Evolutionary conservation across 352 stramenopile genomes (phyloP), one percentile per base, ranked within the genome.

Genomic region (Phytophthora lateralis): DNA sequence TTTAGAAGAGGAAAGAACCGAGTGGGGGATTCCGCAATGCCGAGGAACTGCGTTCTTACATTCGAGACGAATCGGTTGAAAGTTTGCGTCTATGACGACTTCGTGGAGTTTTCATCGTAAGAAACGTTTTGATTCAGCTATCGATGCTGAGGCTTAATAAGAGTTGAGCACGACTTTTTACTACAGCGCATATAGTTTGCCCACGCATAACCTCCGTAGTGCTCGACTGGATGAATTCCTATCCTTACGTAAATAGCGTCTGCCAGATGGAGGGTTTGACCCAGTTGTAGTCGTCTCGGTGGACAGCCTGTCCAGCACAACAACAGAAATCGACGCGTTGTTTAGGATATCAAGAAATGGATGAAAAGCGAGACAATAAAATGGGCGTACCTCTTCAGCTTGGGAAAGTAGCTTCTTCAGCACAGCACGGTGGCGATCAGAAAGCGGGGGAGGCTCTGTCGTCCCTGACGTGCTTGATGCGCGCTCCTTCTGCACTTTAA

Each of bases 221-320:
- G 7, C 56, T 56, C 20, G 12, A 15, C 29, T 18, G 18, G 34
- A 59, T n/a, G 8, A 27, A 63, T 53, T 34, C 39, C 17, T 42
- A 30, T 48, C 24, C 43, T 77, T 69, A 93, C 50, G 78, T 88
- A 66, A 95, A 96, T 24, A 94, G 62, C 48, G 85, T 90, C 53
- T 92, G 85, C 85, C 86, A 98, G 46, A 98, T 85, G 17, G 80
- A 91, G 6, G 93, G 91, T 61, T 93, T 92, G 55, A 98, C 89
- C 90, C 90, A 98, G 76, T 98, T 98, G 82, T 98, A 98, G 35
- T 95, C 90, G 62, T 94, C 91, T 60, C 77, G 85, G 34, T 89
- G 75, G 24, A 98, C 87, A 55, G 75, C 80, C 73, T 90, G 47
- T 59, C 26, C 30, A 17, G 48, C 21, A 72, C 9, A 63, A 43